Percentiles rank a stretch among this genome's conserved stretches.
phyloP scores from a whole-genome alignment of 208 protist genomes.

The Porcisia deanei region DNA sequence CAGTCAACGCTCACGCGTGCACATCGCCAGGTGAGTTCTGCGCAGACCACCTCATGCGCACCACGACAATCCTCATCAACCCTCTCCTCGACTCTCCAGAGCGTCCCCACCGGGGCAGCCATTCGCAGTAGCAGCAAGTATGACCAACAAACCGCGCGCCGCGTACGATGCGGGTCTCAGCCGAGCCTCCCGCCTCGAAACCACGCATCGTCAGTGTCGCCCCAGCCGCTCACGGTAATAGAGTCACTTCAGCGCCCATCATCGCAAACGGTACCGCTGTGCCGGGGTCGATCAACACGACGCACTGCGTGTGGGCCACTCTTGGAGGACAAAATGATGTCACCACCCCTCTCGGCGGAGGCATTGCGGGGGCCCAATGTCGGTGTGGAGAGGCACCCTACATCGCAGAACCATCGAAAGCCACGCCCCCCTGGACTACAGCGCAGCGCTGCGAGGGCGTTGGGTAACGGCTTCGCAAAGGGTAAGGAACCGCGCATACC shows the following conservation, averaged over 20 bases:
- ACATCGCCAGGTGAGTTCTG: neutral
- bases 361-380: neutral
- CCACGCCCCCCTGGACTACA: conserved; percentile 11
- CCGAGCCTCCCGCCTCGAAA: neutral
- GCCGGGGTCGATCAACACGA: neutral
- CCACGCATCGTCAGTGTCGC: neutral
- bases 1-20: neutral
- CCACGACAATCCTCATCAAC: neutral
- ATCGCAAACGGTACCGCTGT: neutral
- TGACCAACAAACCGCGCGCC: neutral
- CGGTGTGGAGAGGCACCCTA: neutral
- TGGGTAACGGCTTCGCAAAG: neutral
- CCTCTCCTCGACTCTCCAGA: neutral
- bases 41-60: neutral
- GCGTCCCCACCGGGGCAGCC: neutral
- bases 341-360: neutral
- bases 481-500: neutral
- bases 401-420: neutral
- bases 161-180: neutral
- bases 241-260: neutral
- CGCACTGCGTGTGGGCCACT: neutral
- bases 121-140: conserved; percentile 9
- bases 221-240: neutral
- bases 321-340: neutral
- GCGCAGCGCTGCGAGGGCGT: neutral